Evolutionary conservation across 495 filamentous ascomycete genomes (phyloP), one percentile per base, ranked within the genome.

Genomic region (Penicillium coprophilum): DNA sequence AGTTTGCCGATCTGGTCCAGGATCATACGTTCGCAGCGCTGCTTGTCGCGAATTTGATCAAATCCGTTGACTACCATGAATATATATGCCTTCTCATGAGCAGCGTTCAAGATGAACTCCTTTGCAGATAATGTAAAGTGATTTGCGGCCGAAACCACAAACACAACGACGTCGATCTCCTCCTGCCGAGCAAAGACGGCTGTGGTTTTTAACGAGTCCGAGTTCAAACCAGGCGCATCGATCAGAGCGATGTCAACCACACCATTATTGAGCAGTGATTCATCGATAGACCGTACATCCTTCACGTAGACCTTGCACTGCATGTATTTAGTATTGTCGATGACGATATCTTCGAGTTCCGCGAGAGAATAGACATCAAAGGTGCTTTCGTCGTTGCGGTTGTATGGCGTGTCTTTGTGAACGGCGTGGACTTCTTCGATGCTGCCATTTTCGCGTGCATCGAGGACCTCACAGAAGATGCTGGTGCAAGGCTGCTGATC

Each of bases 41-140:
- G 82, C 75, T 97, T 94, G 71, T 97, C 91, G 56, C 85, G 80
- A 63, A 98, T 97, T 58, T 89, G 88, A 71, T 98, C 95, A 62
- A 90, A 98, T 30, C 92, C 91, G 68, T 98, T 98, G 46, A 97
- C 94, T 9, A 97, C 94, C 75, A 98, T 94, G 77, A 98, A 98
- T 61, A 98, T 93, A 65, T 98, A 97, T 12, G 93, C 93, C 67
- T 98, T 98, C 67, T 98, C 94, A 44, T 91, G 85, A 13, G 94
- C 95, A 10, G 94, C 94, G 53, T 92, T 92, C 76, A 89, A 85
- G 57, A 98, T 96, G 67, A 98, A 98, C 59, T 98, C 92, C 67
- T 91, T 96, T 11, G 95, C 92, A 4, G 93, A 94, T 46, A 92
- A 82, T 2, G 94, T 98, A 70, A 98, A 97, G 70, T 97, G 95